phyloP scores from a whole-genome alignment of 2,329 filamentous ascomycete species.

The Penicillium crustosum region DNA sequence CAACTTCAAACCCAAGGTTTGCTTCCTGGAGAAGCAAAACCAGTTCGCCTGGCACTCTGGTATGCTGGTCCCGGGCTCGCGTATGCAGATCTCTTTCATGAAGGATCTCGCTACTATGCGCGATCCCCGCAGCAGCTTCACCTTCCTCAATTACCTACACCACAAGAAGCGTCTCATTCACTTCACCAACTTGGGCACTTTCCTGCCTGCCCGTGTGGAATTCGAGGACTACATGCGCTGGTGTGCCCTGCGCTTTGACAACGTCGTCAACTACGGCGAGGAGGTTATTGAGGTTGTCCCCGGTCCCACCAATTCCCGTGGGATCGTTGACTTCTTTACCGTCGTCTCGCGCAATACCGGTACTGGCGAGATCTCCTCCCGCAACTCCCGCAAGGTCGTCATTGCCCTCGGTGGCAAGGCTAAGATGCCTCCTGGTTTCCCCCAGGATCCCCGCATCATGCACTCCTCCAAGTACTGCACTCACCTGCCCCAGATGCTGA shows the following conservation, averaged over 20 bases:
- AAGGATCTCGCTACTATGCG: slow-evolving; percentile 91
- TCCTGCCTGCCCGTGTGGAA: slow-evolving; percentile 79
- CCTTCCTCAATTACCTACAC: slow-evolving; percentile 93
- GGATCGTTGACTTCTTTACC: slow-evolving; percentile 62
- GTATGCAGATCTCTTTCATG: slow-evolving; percentile 97
- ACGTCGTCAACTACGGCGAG: slow-evolving; percentile 71
- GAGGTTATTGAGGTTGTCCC: slow-evolving; percentile 73
- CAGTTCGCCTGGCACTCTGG: slow-evolving; percentile 90
- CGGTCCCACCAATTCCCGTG: slow-evolving; percentile 49
- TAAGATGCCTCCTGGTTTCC: slow-evolving; percentile 69
- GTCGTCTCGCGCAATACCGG: slow-evolving; percentile 64
- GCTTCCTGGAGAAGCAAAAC: slow-evolving; percentile 83
- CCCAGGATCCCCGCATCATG: slow-evolving; percentile 68
- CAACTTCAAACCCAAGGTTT: slow-evolving; percentile 63
- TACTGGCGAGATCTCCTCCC: slow-evolving; percentile 42
- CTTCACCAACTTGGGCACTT: slow-evolving; percentile 88
- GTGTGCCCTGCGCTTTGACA: slow-evolving; percentile 78
- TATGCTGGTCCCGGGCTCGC: slow-evolving; percentile 89
- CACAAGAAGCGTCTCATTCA: slow-evolving; percentile 76
- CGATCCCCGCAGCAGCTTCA: slow-evolving; percentile 86
- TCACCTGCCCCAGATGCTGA: slow-evolving; percentile 38
- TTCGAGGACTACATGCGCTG: slow-evolving; percentile 95
- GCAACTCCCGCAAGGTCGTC: slow-evolving; percentile 54
- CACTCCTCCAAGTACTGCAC: slow-evolving; percentile 84
- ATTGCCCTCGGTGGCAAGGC: slow-evolving; percentile 68